Conservation (phyloP, 805 yeast species). For the Candida verbasci region DNA sequence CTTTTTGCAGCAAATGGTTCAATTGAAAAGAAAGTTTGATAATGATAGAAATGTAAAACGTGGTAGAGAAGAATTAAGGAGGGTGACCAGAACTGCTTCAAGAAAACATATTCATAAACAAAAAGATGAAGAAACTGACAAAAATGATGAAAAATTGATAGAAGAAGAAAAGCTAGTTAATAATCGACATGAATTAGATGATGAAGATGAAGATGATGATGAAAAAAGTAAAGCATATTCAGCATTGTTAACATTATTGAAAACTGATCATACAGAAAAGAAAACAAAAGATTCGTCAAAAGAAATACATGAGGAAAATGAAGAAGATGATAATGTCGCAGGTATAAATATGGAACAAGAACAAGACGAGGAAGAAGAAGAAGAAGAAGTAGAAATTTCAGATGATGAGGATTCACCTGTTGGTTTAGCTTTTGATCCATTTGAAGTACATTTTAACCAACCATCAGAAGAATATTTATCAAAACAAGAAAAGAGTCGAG, state of each 20-base stretch:
- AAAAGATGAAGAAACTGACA: conserved; percentile 1
- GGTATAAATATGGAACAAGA: conserved; percentile 11
- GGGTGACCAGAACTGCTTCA: conserved; percentile 52
- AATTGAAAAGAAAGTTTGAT: conserved; percentile 6
- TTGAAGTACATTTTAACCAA: conserved; percentile 68
- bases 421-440: conserved; percentile 54
- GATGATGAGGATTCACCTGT: conserved; percentile 36
- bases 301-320: conserved; percentile 9
- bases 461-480: conserved; percentile 36
- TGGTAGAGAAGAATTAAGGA: conserved; percentile 62
- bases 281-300: conserved; percentile 7
- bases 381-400: conserved; percentile 20
- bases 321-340: conserved; percentile 14
- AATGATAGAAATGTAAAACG: conserved; percentile 29
- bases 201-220: conserved; percentile 13
- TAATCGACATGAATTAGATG: conserved; percentile 12
- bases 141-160: conserved; percentile 6
- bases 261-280: conserved; percentile 34
- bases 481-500: conserved; percentile 17
- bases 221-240: conserved; percentile 50
- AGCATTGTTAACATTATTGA: conserved; percentile 61
- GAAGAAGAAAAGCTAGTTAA: conserved; percentile 14
- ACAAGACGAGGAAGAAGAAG: conserved; percentile 34
- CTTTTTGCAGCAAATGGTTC: no score
- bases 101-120: no score